A percentile compares a stretch with the other conserved stretches of the same genome.
Evolutionary conservation across 352 stramenopile genomes (phyloP).

Genomic region (Aphanomyces cochlioides): DNA sequence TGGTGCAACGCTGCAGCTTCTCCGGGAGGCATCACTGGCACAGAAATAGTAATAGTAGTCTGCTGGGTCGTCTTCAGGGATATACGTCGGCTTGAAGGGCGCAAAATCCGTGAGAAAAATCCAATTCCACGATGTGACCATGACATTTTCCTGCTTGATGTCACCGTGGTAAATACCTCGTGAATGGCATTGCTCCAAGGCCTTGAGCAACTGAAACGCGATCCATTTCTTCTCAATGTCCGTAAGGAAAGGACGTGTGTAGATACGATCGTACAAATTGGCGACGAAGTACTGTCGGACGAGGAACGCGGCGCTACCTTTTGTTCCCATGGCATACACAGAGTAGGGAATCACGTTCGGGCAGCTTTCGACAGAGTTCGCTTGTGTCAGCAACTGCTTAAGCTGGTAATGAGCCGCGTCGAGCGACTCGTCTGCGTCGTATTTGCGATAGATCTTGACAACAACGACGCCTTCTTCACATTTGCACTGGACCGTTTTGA

Average conservation of each 20-base stretch:
- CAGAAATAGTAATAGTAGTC: constrained; percentile 96
- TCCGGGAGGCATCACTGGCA: constrained; percentile 73
- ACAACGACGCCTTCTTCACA: constrained; percentile 70
- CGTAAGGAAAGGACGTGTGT: constrained; percentile 92
- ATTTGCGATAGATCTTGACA: constrained; percentile 88
- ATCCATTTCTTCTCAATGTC: constrained; percentile 97
- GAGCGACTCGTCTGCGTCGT: constrained; percentile 67
- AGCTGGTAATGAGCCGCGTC: constrained; percentile 52
- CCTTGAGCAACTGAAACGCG: constrained; percentile 93
- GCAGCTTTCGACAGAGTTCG: constrained; percentile 57
- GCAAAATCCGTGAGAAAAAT: constrained; percentile 96
- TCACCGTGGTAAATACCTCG: constrained; percentile 95
- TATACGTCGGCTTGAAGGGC: constrained; percentile 92
- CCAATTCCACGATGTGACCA: constrained; percentile 98
- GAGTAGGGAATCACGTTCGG: constrained; percentile 83
- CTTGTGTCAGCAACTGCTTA: constrained; percentile 47
- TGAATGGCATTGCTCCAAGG: constrained; percentile 91
- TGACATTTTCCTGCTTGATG: constrained; percentile 98
- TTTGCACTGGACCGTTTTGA: constrained; percentile 87
- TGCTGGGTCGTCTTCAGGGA: constrained; percentile 94
- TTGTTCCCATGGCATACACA: constrained; percentile 68
- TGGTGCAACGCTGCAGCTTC: constrained; percentile 94
- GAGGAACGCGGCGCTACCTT: constrained; percentile 89
- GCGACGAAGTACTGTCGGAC: constrained; percentile 95
- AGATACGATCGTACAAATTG: constrained; percentile 96